Conservation (phyloP, 768 basidiomycete species). For the Suillus weaverae region DNA sequence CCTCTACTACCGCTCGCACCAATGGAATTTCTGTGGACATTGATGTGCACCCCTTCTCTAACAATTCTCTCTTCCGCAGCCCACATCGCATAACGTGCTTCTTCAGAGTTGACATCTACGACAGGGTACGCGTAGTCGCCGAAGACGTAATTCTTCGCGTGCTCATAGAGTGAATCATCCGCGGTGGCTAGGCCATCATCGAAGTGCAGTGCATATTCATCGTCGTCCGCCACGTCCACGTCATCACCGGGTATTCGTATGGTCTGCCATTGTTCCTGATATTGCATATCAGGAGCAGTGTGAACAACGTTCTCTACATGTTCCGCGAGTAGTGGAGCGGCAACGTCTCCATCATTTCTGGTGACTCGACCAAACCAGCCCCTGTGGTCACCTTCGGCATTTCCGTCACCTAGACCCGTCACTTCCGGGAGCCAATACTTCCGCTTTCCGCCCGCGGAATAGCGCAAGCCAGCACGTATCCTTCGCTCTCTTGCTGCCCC, state of each 20-base stretch:
- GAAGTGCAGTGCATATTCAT: conserved; percentile 34
- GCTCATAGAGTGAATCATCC: conserved; percentile 75
- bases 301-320: conserved; percentile 69
- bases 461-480: conserved; percentile 89
- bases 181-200: conserved; percentile 38
- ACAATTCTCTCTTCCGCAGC: conserved; percentile 31
- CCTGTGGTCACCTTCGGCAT: conserved; percentile 40
- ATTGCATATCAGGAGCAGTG: conserved; percentile 54
- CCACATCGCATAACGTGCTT: conserved; percentile 31
- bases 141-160: conserved; percentile 80
- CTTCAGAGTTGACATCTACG: conserved; percentile 77
- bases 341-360: conserved; percentile 55
- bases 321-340: conserved; percentile 69
- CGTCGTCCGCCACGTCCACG: conserved; percentile 35
- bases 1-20: conserved; percentile 12
- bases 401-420: conserved; percentile 38
- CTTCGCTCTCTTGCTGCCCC: conserved; percentile 83
- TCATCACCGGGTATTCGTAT: conserved; percentile 23
- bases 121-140: conserved; percentile 91
- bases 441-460: conserved; percentile 82
- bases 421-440: conserved; percentile 95
- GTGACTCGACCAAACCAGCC: conserved; percentile 14
- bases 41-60: conserved; percentile 19
- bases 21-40: conserved; percentile 10
- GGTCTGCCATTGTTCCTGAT: conserved; percentile 21